Base-by-base conservation (phyloP, 495 filamentous ascomycete species). In the Aspergillus bertholletiae region DNA sequence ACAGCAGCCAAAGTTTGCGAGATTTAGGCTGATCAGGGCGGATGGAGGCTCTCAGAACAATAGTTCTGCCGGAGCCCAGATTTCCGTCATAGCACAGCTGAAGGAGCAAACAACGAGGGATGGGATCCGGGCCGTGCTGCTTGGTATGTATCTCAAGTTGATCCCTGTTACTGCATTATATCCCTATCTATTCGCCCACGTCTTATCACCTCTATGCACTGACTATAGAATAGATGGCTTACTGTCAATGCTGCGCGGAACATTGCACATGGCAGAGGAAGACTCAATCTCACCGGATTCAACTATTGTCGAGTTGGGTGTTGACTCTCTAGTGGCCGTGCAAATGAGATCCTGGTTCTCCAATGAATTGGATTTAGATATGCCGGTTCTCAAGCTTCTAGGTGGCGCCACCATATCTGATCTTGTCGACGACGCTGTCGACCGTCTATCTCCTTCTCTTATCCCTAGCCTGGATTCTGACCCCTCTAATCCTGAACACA, bases 321-420 rank as follows among this genome's bases (percentile, higher is more conserved):
- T 74, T 44, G 63, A 74, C 54, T 70, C 68, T 1, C 50, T 76
- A 11, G 53, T 72, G 0, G 63, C 73, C 3, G 67, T 74, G 2
- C 66, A 70, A 7, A 53, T 76, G 1, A 53, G 73, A 0, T 49
- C 48, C 1, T 75, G 71, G 73, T 71, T 76, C 34, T 46, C 69
- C 18, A 74, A 71, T 13, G 59, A 69, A 24, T 17, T 79, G 0
- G 53, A 65, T 0, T 62, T 68, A 6, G 74, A 81, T 20, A 60
- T 82, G 0, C 73, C 76, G 2, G 77, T 82, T 6, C 73, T 81
- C 48, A 80, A 81, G 62, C 12, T 56, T 3, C 8, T 56, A 3
- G 37, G 54, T 0, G 54, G 54, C 8, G 27, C 23, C 5, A 32
- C 54, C 4, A 6, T 56, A 4, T 7, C 5, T 11, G 46, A 56